Evolutionary conservation across 768 basidiomycete genomes (phyloP), one percentile per base, ranked within the genome.

Genomic region (Crassisporium funariophilum): DNA sequence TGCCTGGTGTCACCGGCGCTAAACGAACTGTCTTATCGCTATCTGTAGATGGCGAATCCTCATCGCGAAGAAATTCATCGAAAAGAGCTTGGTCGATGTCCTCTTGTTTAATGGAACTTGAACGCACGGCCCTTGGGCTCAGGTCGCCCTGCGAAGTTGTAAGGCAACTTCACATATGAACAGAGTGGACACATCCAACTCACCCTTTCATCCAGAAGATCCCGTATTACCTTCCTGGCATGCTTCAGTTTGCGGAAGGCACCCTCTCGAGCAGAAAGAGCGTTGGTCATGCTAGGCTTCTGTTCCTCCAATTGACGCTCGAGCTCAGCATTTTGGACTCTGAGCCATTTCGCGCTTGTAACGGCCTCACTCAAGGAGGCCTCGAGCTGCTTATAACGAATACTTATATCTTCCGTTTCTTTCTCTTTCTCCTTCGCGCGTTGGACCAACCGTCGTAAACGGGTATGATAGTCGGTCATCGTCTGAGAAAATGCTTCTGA

Each of bases 191-290:
- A 16, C 13, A 50, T 25, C n/a, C 51, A 57, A 55, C 72, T 64
- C 59, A 72, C 70, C 35, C 67, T 64, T 46, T 77, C 73, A 21
- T 71, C 62, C 12, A 79, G 41, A 21, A 81, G 59, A 47, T 73
- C 69, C 29, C 63, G 55, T 44, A 79, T 63, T 11, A 77, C 68
- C 49, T 65, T 71, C 15, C 66, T 61, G 21, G 74, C 62, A 38
- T 72, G 65, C 46, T 38, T 68, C 57, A 73, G 49, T 45, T 66
- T 71, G 20, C 45, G 57, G 34, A 66, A 57, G 4, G 62, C 60
- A 2, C 58, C 65, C 17, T 68, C 63, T 33, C 70, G 62, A 25
- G 68, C 69, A 22, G 55, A 52, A 46, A 73, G 50, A 4, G 64
- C 65, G 15, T 58, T 64, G 5, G 65, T 57, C 24, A 68, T 31